Conservation (phyloP, 164 flowering plant genomes). For the Magnolia officinalis region DNA sequence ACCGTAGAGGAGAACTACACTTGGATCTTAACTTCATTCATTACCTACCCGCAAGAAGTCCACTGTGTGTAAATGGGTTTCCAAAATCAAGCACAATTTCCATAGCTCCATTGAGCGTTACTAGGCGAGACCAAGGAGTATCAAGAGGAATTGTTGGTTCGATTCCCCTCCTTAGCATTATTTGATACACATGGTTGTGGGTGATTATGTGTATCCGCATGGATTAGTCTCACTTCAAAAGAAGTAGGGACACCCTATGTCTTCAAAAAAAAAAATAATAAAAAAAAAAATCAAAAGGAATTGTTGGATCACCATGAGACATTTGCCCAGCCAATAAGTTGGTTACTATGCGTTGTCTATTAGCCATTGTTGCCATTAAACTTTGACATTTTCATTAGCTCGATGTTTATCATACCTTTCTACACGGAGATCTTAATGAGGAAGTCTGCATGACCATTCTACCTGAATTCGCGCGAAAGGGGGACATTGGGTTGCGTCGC, state of each 20-base stretch:
- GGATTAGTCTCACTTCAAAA: no score
- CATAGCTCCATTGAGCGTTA: not conserved
- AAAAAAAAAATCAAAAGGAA: no score
- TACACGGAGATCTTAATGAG: conserved; percentile 1
- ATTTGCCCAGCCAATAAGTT: not conserved
- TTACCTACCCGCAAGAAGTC: not conserved
- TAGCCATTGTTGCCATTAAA: not conserved
- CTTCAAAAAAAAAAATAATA: no score
- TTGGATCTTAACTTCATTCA: not conserved
- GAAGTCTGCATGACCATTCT: not conserved
- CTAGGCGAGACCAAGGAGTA: not conserved
- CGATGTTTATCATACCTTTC: not conserved
- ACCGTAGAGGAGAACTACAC: not conserved
- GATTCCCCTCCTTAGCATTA: no score
- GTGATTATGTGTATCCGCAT: no score
- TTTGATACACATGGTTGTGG: no score
- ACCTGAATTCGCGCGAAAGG: not conserved
- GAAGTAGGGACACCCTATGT: no score
- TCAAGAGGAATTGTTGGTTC: not conserved
- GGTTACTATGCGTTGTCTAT: not conserved
- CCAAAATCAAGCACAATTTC: not conserved
- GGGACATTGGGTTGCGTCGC: not conserved
- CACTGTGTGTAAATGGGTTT: not conserved
- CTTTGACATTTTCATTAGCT: not conserved
- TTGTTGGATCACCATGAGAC: not conserved